A percentile compares a stretch with the other conserved stretches of the same genome.
These are phyloP conservation scores for Phytophthora lateralis DNA, from an alignment of 352 stramenopile species.

Conservation along the genomic window DNA sequence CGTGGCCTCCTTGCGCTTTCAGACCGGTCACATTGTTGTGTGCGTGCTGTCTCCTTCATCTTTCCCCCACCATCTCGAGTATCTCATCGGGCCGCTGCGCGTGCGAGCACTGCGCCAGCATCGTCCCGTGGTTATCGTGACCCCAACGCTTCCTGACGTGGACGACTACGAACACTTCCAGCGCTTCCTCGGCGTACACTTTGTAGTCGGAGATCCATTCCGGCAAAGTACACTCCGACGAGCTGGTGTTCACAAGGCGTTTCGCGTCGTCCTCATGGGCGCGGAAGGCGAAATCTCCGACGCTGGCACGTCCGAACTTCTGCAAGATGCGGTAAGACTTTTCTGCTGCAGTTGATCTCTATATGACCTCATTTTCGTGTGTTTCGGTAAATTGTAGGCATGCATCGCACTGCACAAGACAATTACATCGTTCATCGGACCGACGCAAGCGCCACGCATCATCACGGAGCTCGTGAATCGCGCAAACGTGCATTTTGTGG, in stretches of 20 bases:
- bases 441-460: constrained; percentile 56
- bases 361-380: background rate
- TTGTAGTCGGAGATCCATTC: constrained; percentile 74
- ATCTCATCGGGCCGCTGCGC: constrained; percentile 76
- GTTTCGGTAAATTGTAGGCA: constrained; percentile 27
- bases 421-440: constrained; percentile 64
- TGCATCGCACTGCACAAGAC: constrained; percentile 83
- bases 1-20: constrained; percentile 46
- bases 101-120: constrained; percentile 71
- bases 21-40: constrained; percentile 61
- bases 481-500: constrained; percentile 82
- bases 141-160: constrained; percentile 48
- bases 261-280: constrained; percentile 80
- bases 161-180: constrained; percentile 67
- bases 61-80: constrained; percentile 83
- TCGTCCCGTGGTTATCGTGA: constrained; percentile 72
- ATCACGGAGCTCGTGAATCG: constrained; percentile 84
- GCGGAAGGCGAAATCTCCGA: constrained; percentile 65
- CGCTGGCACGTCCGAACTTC: constrained; percentile 60
- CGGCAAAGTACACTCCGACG: constrained; percentile 54
- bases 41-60: constrained; percentile 60
- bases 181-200: constrained; percentile 70
- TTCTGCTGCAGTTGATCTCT: background rate
- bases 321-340: constrained; percentile 65
- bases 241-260: constrained; percentile 54